phyloP scores from a whole-genome alignment of 257 asterid genomes.

The Agastache rugosa region DNA sequence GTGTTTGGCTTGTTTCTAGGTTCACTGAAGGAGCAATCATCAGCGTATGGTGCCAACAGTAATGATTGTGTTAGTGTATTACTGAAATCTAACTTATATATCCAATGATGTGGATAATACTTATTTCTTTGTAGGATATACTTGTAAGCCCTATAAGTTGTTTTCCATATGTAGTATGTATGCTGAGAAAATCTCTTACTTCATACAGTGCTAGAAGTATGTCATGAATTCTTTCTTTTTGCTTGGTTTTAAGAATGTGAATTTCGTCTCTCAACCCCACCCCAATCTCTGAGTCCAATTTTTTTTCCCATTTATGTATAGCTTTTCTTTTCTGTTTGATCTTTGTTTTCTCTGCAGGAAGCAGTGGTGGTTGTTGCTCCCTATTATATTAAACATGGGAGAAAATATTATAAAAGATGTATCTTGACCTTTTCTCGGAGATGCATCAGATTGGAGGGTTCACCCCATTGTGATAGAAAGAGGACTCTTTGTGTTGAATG shows the following conservation, averaged over 20 bases:
- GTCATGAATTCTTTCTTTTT: conserved; percentile 30
- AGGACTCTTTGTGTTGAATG: conserved; percentile 46
- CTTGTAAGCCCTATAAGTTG: conserved; percentile 1
- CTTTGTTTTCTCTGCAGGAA: conserved; percentile 53
- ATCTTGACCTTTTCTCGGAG: conserved; percentile 61
- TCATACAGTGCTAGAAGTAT: conserved; percentile 14
- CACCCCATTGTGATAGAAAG: conserved; percentile 41
- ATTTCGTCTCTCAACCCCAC: neutral
- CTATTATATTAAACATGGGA: conserved; percentile 51
- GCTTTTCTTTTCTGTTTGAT: neutral
- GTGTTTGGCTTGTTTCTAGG: conserved; percentile 49
- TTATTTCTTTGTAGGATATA: conserved; percentile 19
- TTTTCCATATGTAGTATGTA: conserved; percentile 2
- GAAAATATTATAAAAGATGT: conserved; percentile 48
- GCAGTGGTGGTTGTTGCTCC: conserved; percentile 60
- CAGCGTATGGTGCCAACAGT: conserved; percentile 33
- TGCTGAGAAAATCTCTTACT: conserved; percentile 9
- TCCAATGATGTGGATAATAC: conserved; percentile 5
- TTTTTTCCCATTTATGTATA: conserved; percentile 34
- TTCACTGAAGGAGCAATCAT: conserved; percentile 44
- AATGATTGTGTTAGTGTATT: conserved; percentile 45
- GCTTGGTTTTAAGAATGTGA: neutral
- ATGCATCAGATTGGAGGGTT: conserved; percentile 57
- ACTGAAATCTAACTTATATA: conserved; percentile 21
- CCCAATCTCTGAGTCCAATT: conserved; percentile 1